Conservation (phyloP, 1,284 basidiomycete species). For the Crepidotus sp. region DNA sequence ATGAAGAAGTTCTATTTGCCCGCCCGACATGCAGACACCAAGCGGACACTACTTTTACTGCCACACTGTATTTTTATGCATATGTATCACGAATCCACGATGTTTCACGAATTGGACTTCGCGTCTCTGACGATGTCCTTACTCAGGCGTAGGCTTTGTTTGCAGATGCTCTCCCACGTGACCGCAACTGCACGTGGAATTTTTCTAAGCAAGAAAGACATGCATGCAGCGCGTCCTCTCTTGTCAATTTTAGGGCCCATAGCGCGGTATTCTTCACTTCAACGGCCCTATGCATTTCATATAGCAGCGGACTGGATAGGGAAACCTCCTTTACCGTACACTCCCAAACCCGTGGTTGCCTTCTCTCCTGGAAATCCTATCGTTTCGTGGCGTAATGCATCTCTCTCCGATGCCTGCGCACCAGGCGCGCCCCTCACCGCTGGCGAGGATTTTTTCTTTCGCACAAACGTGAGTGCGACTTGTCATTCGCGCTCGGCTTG, state of each 20-base stretch:
- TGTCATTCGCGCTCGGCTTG: background rate
- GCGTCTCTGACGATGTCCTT: too few species aligned
- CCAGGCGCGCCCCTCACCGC: slow-evolving; percentile 33
- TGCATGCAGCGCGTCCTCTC: too few species aligned
- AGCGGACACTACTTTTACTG: slow-evolving; percentile 1
- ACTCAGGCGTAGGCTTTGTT: background rate
- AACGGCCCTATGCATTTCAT: slow-evolving; percentile 5
- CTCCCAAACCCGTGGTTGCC: background rate
- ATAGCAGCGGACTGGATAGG: slow-evolving; percentile 10
- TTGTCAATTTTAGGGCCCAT: background rate
- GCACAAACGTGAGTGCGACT: slow-evolving; percentile 50
- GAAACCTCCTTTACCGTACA: slow-evolving; percentile 7
- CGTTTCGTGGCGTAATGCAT: slow-evolving; percentile 11
- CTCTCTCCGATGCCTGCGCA: background rate
- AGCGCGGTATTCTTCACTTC: background rate
- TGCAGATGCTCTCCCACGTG: background rate
- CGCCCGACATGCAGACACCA: slow-evolving; percentile 6
- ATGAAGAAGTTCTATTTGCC: background rate
- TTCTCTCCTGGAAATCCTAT: slow-evolving; percentile 6
- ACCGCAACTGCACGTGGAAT: too few species aligned
- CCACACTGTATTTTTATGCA: slow-evolving; percentile 17
- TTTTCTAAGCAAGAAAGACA: too few species aligned
- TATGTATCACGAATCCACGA: slow-evolving; percentile 14
- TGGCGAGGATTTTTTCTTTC: slow-evolving; percentile 76
- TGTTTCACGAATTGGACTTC: background rate